Percentiles rank a stretch among this genome's conserved stretches.
These are phyloP conservation scores for Suillus luteus DNA, from an alignment of 768 basidiomycete genomes.

Conservation along the genomic window DNA sequence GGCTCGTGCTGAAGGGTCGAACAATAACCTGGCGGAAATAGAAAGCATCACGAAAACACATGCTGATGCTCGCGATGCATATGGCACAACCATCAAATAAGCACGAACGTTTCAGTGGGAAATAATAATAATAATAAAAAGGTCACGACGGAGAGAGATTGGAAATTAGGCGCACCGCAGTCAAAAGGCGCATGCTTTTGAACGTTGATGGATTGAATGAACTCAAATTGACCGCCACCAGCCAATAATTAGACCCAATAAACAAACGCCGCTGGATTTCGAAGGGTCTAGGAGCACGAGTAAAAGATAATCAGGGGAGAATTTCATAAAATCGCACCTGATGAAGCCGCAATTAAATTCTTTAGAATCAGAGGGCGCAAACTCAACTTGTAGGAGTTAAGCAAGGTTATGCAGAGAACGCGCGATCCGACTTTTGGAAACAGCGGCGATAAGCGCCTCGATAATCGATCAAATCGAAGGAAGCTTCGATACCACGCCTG, in stretches of 20 bases:
- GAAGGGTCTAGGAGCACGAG: not conserved
- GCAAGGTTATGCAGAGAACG: not conserved
- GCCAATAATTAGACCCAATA: conserved; percentile 3
- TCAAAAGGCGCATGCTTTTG: conserved; percentile 1
- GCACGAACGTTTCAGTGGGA: conserved; percentile 5
- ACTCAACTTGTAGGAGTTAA: not conserved
- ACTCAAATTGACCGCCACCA: conserved; percentile 4
- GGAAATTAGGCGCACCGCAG: conserved; percentile 9
- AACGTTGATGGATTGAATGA: not conserved
- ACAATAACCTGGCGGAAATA: conserved; percentile 7
- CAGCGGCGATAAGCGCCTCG: conserved; percentile 23
- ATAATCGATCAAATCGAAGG: conserved; percentile 28
- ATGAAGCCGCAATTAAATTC: not conserved
- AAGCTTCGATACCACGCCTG: conserved; percentile 20
- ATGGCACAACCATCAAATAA: conserved; percentile 10
- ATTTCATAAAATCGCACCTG: conserved; percentile 1
- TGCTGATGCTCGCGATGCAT: conserved; percentile 9
- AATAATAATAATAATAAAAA: conserved; percentile 7
- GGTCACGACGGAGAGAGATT: conserved; percentile 4
- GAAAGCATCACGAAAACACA: conserved; percentile 7
- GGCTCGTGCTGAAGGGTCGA: conserved; percentile 2
- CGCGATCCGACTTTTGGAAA: conserved; percentile 2
- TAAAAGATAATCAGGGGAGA: not conserved
- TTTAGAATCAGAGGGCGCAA: conserved; percentile 4
- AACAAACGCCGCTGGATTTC: not conserved